Conservation (phyloP, 371 early-diverging fungal species). For the Mortierella sp. region DNA sequence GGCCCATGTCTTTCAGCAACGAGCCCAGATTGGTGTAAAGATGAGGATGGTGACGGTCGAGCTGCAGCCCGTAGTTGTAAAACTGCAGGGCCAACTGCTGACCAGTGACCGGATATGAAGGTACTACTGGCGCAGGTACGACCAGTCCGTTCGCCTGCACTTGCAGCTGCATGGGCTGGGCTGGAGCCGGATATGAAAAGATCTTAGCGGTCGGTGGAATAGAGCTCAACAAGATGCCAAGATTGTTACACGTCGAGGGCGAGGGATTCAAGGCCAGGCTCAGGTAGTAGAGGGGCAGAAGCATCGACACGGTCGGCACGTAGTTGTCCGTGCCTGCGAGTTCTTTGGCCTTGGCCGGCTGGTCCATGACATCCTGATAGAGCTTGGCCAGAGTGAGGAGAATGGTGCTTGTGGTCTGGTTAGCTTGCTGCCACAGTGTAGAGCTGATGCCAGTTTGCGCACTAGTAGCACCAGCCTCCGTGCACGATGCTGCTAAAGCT, state of each 20-base stretch:
- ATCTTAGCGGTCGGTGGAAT: conserved; percentile 71
- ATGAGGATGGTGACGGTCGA: conserved; percentile 90
- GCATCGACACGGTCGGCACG: conserved; percentile 69
- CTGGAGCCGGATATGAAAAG: conserved; percentile 33
- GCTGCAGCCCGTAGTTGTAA: conserved; percentile 87
- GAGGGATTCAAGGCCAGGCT: conserved; percentile 84
- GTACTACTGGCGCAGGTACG: conserved; percentile 55
- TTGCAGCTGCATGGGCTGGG: conserved; percentile 53
- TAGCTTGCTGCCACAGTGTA: conserved; percentile 66
- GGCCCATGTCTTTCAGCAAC: conserved; percentile 88
- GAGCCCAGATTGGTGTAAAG: conserved; percentile 92
- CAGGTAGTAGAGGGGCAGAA: conserved; percentile 86
- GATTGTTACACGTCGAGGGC: conserved; percentile 90
- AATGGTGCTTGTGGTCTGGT: conserved; percentile 82
- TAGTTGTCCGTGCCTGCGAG: conserved; percentile 56
- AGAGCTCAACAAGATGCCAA: conserved; percentile 85
- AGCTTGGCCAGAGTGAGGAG: conserved; percentile 88
- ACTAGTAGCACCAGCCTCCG: conserved; percentile 29
- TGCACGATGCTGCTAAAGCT: conserved; percentile 44
- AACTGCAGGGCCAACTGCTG: conserved; percentile 82
- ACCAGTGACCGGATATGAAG: conserved; percentile 63
- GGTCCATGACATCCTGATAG: conserved; percentile 81
- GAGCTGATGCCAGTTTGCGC: conserved; percentile 25
- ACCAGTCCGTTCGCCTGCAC: conserved; percentile 45
- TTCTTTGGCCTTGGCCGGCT: conserved; percentile 57